These are phyloP conservation scores for Artemisia annua DNA, from an alignment of 129 eudicot species.

Conservation along the genomic window DNA sequence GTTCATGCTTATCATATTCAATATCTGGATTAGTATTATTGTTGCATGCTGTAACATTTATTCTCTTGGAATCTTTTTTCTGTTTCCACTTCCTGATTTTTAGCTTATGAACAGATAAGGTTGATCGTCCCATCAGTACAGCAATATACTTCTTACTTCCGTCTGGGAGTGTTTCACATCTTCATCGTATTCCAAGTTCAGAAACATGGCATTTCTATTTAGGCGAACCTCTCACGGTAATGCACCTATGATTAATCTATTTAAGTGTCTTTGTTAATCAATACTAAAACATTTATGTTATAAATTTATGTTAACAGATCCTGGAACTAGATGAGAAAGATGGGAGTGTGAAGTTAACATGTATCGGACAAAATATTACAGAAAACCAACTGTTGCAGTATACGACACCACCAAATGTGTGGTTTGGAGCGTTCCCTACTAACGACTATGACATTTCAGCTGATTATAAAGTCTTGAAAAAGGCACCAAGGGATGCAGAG, in stretches of 20 bases:
- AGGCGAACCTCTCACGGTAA: too few species aligned
- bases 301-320: slow-evolving; percentile 57
- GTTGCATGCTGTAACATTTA: background rate
- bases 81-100: too few species aligned
- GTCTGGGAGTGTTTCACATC: background rate
- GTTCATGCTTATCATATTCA: background rate
- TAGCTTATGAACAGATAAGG: too few species aligned
- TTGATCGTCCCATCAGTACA: too few species aligned
- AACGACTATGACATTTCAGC: slow-evolving; percentile 50
- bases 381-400: slow-evolving; percentile 69
- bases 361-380: slow-evolving; percentile 61
- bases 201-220: too few species aligned
- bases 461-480: slow-evolving; percentile 38
- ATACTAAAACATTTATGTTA: too few species aligned
- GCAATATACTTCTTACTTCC: too few species aligned
- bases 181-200: too few species aligned
- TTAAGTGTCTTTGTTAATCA: background rate
- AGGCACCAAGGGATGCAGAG: slow-evolving; percentile 54
- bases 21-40: background rate
- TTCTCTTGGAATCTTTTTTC: background rate
- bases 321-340: slow-evolving; percentile 74
- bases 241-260: background rate
- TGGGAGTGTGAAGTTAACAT: slow-evolving; percentile 66
- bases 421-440: slow-evolving; percentile 93
- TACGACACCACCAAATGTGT: slow-evolving; percentile 78